phyloP scores from a whole-genome alignment of 495 filamentous ascomycete genomes.

The Poronia punctata region DNA sequence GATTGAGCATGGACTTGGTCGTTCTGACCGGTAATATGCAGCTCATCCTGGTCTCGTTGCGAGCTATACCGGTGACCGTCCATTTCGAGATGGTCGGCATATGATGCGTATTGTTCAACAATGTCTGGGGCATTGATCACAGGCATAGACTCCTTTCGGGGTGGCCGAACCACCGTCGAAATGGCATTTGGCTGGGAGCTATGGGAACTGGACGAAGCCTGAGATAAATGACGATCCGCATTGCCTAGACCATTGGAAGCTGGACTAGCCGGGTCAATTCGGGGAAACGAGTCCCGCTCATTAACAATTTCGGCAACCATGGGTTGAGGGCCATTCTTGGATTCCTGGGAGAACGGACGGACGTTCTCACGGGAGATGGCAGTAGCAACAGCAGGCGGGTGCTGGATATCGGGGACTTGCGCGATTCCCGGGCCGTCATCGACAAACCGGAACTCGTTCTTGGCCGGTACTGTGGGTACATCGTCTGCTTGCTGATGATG shows the following conservation, averaged over 20 bases:
- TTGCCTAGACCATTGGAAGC: slow-evolving; percentile 10
- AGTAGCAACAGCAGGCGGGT: slow-evolving; percentile 29
- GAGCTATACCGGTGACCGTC: slow-evolving; percentile 7
- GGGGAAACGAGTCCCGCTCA: slow-evolving; percentile 8
- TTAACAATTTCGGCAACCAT: slow-evolving; percentile 9
- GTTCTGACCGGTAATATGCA: slow-evolving; percentile 28
- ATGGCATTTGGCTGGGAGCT: slow-evolving; percentile 1
- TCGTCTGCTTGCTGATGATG: slow-evolving; percentile 6
- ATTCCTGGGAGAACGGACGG: slow-evolving; percentile 19
- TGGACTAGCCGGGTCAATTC: neutral
- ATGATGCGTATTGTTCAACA: slow-evolving; percentile 17
- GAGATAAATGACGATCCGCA: slow-evolving; percentile 11
- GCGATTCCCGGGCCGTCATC: slow-evolving; percentile 27
- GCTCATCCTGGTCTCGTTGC: slow-evolving; percentile 1
- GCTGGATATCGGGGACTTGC: slow-evolving; percentile 27
- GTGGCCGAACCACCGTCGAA: slow-evolving; percentile 8
- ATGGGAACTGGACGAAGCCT: slow-evolving; percentile 3
- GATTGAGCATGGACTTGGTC: slow-evolving; percentile 23
- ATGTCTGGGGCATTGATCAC: slow-evolving; percentile 4
- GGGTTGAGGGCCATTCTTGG: slow-evolving; percentile 6
- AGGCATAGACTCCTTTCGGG: slow-evolving; percentile 20
- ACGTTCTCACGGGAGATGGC: slow-evolving; percentile 14
- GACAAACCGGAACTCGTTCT: slow-evolving; percentile 23
- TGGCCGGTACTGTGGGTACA: slow-evolving; percentile 6
- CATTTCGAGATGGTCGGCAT: slow-evolving; percentile 19